Evolutionary conservation across 2,329 filamentous ascomycete genomes (phyloP).

Genomic region (Eutypa lata): DNA sequence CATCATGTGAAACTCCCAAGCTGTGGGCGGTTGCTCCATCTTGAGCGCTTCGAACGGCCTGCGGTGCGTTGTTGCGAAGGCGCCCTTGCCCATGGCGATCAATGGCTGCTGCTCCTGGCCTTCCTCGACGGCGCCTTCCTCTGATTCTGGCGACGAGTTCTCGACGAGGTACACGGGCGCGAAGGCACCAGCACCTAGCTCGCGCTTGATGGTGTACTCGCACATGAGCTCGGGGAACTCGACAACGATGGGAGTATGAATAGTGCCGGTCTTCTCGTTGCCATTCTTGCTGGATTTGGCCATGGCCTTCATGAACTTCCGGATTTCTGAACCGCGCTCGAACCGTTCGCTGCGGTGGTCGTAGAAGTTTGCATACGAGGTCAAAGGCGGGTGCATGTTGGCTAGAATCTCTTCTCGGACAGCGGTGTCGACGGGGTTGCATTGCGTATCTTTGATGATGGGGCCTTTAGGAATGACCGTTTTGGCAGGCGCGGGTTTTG

Average conservation of each 20-base stretch:
- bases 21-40: slow-evolving; percentile 83
- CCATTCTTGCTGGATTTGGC: slow-evolving; percentile 53
- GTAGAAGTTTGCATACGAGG: slow-evolving; percentile 74
- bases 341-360: slow-evolving; percentile 64
- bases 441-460: slow-evolving; percentile 77
- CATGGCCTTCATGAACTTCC: slow-evolving; percentile 71
- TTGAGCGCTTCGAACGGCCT: slow-evolving; percentile 79
- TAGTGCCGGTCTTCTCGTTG: slow-evolving; percentile 59
- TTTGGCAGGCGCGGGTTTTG: slow-evolving; percentile 32
- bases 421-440: slow-evolving; percentile 82
- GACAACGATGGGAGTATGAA: slow-evolving; percentile 61
- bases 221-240: slow-evolving; percentile 63
- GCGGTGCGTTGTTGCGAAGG: slow-evolving; percentile 55
- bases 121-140: slow-evolving; percentile 37
- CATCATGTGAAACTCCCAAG: slow-evolving; percentile 98
- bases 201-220: slow-evolving; percentile 75
- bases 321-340: slow-evolving; percentile 71
- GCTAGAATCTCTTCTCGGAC: slow-evolving; percentile 73
- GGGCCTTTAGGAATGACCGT: slow-evolving; percentile 55
- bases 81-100: slow-evolving; percentile 59
- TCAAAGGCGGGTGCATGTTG: slow-evolving; percentile 69
- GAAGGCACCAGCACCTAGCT: slow-evolving; percentile 90
- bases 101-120: slow-evolving; percentile 36
- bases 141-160: slow-evolving; percentile 53
- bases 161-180: slow-evolving; percentile 93